Percentiles rank a stretch among this genome's conserved stretches.
Conservation (phyloP, 176 grass and related monocot species). For the Phoenix roebelenii region DNA sequence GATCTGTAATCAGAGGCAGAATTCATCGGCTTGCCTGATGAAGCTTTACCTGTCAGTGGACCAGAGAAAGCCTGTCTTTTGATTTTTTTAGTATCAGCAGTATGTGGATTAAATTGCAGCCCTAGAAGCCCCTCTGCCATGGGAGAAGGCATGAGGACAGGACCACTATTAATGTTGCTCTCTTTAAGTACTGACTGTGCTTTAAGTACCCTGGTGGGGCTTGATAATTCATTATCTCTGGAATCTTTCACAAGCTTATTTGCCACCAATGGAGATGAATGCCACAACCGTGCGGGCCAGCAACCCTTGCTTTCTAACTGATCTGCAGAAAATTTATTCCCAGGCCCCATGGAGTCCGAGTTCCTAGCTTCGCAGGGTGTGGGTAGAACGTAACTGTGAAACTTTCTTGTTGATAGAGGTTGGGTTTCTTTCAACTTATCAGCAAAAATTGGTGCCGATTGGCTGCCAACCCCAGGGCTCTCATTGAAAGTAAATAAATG, state of each 20-base stretch:
- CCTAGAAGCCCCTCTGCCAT: conserved; percentile 25
- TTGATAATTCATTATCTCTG: background rate
- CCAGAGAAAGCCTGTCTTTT: conserved; percentile 77
- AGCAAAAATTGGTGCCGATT: conserved; percentile 80
- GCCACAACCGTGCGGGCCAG: conserved; percentile 36
- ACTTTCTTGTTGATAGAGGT: conserved; percentile 42
- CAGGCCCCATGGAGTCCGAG: conserved; percentile 17
- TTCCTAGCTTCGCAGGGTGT: conserved; percentile 43
- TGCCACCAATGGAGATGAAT: conserved; percentile 43
- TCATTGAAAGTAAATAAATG: conserved; percentile 25
- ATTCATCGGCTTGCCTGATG: conserved; percentile 37
- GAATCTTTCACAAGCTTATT: conserved; percentile 19
- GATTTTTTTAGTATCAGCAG: conserved; percentile 45
- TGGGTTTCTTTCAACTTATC: conserved; percentile 37
- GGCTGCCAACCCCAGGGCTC: conserved; percentile 38
- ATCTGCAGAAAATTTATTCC: conserved; percentile 20
- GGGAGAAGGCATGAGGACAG: conserved; percentile 46
- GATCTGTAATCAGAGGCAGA: conserved; percentile 27
- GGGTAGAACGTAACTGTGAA: conserved; percentile 67
- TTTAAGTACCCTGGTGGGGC: conserved; percentile 5
- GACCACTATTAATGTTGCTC: conserved; percentile 37
- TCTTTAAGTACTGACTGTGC: conserved; percentile 6
- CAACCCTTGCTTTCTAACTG: conserved; percentile 32
- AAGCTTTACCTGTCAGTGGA: conserved; percentile 59
- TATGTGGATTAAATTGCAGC: conserved; percentile 34